Evolutionary conservation across 2,329 filamentous ascomycete genomes (phyloP), one percentile per base, ranked within the genome.

Genomic region (Phaeosphaeriaceae sp.): DNA sequence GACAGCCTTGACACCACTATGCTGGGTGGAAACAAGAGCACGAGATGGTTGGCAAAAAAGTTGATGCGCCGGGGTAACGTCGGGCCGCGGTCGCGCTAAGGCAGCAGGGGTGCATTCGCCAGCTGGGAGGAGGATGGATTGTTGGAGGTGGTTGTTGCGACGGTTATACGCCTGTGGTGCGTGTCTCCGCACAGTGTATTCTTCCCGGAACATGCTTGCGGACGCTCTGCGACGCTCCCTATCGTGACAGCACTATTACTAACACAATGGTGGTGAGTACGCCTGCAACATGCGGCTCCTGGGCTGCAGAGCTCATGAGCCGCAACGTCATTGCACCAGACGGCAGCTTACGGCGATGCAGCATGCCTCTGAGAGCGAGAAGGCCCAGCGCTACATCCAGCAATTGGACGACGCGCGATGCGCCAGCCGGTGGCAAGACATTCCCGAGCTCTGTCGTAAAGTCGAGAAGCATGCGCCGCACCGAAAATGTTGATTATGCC

Each of bases 391-490:
- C 75, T 98, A 98, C 79, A 85, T 97, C 67, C 85, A 86, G 75
- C 87, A 88, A 78, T 87, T 99, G 73, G 92, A 98, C 77, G 86
- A 89, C 68, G 93, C 92, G 65, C 90, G 95, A 72, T 96, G 92
- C 78, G 89, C 94, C 71, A 93, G 91, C 52, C 89, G 89, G 76
- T 99, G 95, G 95, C 84, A 88, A 66, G 88, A 91, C 27, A 86
- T 98, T 27, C 91, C 92, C 24, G 94, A 98, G 80, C 85, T 96
- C 63, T 89, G 95, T 70, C 88, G 94, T 76, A 99, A 99, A 80
- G 86, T 98, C 72, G 91, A 90, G 73, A 98, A 99, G 79, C 94
- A 99, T 85, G 91, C 93, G 69, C 90, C 93, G 42, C 87, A 91
- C 60, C 87, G 91, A 77, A 86, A 87, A 79, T 97, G 94, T 97